Evolutionary conservation across 2,329 filamentous ascomycete genomes (phyloP), one percentile per base, ranked within the genome.

Genomic region (Paradendryphiella salina): DNA sequence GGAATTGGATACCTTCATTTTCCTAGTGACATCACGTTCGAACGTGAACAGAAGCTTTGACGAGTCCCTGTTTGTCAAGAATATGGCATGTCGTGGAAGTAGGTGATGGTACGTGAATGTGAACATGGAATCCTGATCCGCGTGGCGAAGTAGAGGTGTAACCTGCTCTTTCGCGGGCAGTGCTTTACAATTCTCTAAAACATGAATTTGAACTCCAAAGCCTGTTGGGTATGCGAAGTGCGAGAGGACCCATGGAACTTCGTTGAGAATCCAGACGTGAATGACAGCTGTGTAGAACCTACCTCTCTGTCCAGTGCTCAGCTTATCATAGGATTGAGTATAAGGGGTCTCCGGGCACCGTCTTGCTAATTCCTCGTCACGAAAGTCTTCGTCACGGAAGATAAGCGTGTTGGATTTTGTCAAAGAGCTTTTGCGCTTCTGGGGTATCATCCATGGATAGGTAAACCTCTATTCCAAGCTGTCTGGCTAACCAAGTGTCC

Each of bases 91-190:
- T 0, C 60, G 37, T 8, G 64, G 64, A 3, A 65, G 43, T 8
- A 69, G 26, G 38, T 67, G 61, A 5, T 64, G 55, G 26, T 67
- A 68, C 40, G 65, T 39, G 46, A 68, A 68, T 23, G 48, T 29
- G 39, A 63, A 64, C 7, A 63, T 46, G 4, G 59, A 50, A 26
- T 56, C 50, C 23, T 53, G 52, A 17, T 69, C 63, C 15, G 67
- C 17, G 7, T 60, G 46, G 13, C 65, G 61, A 3, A 67, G 36
- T 1, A 65, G 23, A 14, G 29, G 4, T 46, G 49, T 21, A 4
- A 53, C 7, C 14, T 37, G 6, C 10, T 43, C 13, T 49, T 28
- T 34, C 15, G 3, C 11, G 14, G 45, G 37, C 33, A 17, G 31
- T 11, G 6, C 5, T 26, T 44, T 44, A 11, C 34, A 45, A 5